A percentile compares a stretch with the other conserved stretches of the same genome.
Conservation (phyloP, 2,329 filamentous ascomycete species). For the Botrytis elliptica region DNA sequence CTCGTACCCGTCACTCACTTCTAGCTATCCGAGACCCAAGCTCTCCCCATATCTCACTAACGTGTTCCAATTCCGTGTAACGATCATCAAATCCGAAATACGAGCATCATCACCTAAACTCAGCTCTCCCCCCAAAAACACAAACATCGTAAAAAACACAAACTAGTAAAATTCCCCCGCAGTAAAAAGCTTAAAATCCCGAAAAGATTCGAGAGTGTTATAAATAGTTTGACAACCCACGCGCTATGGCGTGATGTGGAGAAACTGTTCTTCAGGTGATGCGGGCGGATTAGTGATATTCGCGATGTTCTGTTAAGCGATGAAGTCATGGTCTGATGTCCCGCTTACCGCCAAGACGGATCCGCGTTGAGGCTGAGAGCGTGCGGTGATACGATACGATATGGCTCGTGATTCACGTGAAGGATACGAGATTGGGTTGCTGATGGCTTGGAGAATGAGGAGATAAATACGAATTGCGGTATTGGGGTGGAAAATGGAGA, state of each 20-base stretch:
- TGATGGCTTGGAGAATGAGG: background rate
- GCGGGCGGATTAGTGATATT: slow-evolving; percentile 1
- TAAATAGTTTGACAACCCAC: background rate
- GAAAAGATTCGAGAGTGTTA: background rate
- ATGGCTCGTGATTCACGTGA: background rate
- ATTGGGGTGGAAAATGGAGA: background rate
- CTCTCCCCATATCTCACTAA: background rate
- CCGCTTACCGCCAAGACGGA: slow-evolving; percentile 15
- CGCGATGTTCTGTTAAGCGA: background rate
- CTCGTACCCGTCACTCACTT: background rate
- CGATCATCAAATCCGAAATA: background rate
- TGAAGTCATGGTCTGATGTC: slow-evolving; percentile 12
- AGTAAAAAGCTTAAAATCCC: background rate
- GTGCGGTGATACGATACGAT: slow-evolving; percentile 1
- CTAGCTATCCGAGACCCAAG: background rate
- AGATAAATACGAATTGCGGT: background rate
- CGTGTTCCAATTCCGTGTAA: background rate
- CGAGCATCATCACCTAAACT: background rate
- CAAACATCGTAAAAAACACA: background rate
- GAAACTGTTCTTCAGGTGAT: background rate
- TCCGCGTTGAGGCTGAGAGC: slow-evolving; percentile 5
- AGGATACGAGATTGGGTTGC: background rate
- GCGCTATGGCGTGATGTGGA: background rate
- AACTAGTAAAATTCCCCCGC: background rate
- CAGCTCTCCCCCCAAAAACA: background rate